phyloP scores from a whole-genome alignment of 2,329 filamentous ascomycete species.

The Neoarthrinium moseri region DNA sequence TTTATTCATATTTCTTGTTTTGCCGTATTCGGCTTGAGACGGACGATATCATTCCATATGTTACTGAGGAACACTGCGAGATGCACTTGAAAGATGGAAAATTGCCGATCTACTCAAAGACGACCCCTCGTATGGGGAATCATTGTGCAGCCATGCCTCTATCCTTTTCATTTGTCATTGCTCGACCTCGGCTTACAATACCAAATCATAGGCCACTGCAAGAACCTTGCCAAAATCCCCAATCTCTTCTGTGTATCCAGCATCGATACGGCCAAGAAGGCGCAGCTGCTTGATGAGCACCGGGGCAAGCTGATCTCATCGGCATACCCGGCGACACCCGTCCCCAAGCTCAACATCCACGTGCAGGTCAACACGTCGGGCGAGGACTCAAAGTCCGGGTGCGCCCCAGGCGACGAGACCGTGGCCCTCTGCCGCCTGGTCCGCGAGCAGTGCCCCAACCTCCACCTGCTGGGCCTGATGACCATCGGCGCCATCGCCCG shows the following conservation, averaged over 20 bases:
- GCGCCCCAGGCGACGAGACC: constrained; percentile 63
- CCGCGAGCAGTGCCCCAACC: constrained; percentile 56
- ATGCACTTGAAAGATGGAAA: no score
- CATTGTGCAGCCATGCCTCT: no score
- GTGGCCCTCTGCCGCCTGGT: constrained; percentile 69
- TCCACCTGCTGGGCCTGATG: constrained; percentile 84
- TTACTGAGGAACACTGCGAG: constrained; percentile 75
- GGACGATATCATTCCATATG: background rate
- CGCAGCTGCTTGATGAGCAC: constrained; percentile 73
- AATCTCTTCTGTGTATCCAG: constrained; percentile 92
- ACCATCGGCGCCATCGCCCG: constrained; percentile 94
- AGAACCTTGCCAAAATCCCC: constrained; percentile 77
- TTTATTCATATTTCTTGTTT: no score
- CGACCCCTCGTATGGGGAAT: no score
- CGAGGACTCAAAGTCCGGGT: constrained; percentile 82
- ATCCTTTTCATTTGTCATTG: no score
- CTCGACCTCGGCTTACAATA: no score
- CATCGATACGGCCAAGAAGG: constrained; percentile 87
- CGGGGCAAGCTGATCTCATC: constrained; percentile 56
- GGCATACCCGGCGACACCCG: constrained; percentile 20
- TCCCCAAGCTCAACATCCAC: constrained; percentile 65
- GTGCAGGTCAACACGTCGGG: constrained; percentile 96
- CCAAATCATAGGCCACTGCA: constrained; percentile 74
- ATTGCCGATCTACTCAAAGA: no score
- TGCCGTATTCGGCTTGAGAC: no score